Conservation (phyloP, 176 grass and related monocot genomes). For the Aegilops tauschii region DNA sequence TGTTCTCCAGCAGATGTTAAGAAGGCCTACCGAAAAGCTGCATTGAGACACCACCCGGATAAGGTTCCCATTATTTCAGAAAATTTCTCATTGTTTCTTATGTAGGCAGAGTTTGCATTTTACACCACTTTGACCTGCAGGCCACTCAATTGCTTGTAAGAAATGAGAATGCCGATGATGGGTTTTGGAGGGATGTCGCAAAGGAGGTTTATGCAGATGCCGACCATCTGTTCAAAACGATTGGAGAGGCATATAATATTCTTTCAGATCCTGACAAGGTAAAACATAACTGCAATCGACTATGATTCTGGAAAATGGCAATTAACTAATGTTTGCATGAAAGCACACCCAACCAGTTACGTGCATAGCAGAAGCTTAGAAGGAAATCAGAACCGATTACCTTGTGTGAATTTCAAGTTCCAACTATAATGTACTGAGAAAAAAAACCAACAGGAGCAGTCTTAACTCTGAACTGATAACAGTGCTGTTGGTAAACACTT, state of each 20-base stretch:
- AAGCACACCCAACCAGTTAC: background rate
- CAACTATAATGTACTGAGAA: background rate
- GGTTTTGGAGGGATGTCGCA: slow-evolving; percentile 75
- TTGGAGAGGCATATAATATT: slow-evolving; percentile 93
- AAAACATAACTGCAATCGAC: slow-evolving; percentile 10
- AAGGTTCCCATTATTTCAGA: slow-evolving; percentile 46
- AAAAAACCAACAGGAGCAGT: background rate
- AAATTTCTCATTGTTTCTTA: slow-evolving; percentile 13
- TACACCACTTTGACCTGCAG: slow-evolving; percentile 40
- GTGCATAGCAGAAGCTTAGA: background rate
- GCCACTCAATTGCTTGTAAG: slow-evolving; percentile 75
- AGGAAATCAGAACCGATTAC: slow-evolving; percentile 8
- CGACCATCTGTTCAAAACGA: slow-evolving; percentile 88
- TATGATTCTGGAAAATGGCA: slow-evolving; percentile 1
- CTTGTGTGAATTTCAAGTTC: background rate
- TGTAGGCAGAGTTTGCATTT: slow-evolving; percentile 22
- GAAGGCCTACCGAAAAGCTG: slow-evolving; percentile 95
- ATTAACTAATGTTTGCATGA: slow-evolving; percentile 22
- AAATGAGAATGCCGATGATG: slow-evolving; percentile 76
- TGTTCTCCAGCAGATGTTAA: slow-evolving; percentile 80
- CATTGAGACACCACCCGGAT: slow-evolving; percentile 90
- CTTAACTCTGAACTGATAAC: background rate
- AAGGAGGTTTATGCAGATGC: slow-evolving; percentile 86
- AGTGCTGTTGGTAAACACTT: background rate
- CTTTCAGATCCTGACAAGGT: slow-evolving; percentile 90